These are phyloP conservation scores for Corylus avellana DNA, from an alignment of 306 rosid species.

Conservation along the genomic window DNA sequence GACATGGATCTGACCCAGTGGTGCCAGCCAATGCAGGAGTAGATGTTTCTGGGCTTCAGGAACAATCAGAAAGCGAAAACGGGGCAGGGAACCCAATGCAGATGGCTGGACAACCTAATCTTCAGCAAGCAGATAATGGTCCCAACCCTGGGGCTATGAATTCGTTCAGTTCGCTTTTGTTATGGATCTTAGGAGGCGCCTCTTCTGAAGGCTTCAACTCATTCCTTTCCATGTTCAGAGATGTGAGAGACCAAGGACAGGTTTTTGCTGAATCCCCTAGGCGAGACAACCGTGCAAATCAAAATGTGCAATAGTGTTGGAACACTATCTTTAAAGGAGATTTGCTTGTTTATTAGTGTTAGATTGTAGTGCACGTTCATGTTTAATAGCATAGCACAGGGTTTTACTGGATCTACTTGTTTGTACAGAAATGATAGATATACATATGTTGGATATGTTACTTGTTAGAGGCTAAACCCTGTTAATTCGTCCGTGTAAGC, in stretches of 20 bases:
- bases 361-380: neutral
- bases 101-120: conserved; percentile 52
- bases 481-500: conserved; percentile 17
- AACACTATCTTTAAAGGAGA: conserved; percentile 4
- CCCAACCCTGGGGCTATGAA: conserved; percentile 72
- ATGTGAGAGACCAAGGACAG: conserved; percentile 81
- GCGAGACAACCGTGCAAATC: conserved; percentile 40
- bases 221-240: conserved; percentile 87
- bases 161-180: conserved; percentile 78
- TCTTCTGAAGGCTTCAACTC: conserved; percentile 89
- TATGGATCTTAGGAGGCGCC: conserved; percentile 93
- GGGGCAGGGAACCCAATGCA: conserved; percentile 48
- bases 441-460: neutral
- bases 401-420: conserved; percentile 19
- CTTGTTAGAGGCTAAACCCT: conserved; percentile 8
- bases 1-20: conserved; percentile 55
- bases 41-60: conserved; percentile 46
- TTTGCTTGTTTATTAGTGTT: neutral
- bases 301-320: conserved; percentile 43
- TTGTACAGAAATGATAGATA: conserved; percentile 28
- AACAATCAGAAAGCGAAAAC: conserved; percentile 45
- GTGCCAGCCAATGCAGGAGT: conserved; percentile 39
- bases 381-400: conserved; percentile 4
- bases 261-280: conserved; percentile 57
- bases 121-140: conserved; percentile 62